Conservation (phyloP, 164 flowering plant genomes). For the Nymphaea colorata region DNA sequence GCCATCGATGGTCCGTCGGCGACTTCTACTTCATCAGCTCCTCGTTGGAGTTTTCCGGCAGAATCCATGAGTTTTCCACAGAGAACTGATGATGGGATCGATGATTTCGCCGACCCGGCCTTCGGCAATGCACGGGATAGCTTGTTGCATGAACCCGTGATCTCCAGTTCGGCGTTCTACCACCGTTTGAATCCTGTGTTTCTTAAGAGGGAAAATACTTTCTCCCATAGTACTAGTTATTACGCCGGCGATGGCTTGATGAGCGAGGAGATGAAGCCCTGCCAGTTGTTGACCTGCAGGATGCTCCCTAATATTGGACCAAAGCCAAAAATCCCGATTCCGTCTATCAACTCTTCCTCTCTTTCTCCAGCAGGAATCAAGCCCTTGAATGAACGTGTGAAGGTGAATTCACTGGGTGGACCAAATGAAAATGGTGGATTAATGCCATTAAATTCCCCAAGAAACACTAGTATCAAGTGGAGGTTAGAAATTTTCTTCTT, state of each 20-base stretch:
- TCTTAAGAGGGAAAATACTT: background rate
- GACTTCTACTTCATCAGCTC: background rate
- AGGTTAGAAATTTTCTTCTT: slow-evolving; percentile 24
- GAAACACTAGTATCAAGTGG: slow-evolving; percentile 67
- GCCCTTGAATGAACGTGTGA: slow-evolving; percentile 1
- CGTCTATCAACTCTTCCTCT: slow-evolving; percentile 11
- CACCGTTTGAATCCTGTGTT: background rate
- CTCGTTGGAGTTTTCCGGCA: slow-evolving; percentile 23
- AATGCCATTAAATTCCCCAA: slow-evolving; percentile 71
- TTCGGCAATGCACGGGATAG: slow-evolving; percentile 4
- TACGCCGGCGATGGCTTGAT: slow-evolving; percentile 17
- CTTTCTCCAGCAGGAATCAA: slow-evolving; percentile 19
- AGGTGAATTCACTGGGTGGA: slow-evolving; percentile 16
- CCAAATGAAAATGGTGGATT: slow-evolving; percentile 21
- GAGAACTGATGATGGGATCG: background rate
- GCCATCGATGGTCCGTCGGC: background rate
- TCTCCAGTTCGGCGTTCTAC: background rate
- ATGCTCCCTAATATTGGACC: slow-evolving; percentile 71
- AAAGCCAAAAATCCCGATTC: slow-evolving; percentile 17
- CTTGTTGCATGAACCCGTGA: background rate
- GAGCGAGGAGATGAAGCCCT: slow-evolving; percentile 27
- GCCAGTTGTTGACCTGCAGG: slow-evolving; percentile 34
- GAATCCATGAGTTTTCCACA: slow-evolving; percentile 14
- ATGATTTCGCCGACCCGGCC: slow-evolving; percentile 20
- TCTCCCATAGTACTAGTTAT: background rate